phyloP scores from a whole-genome alignment of 139 green algal species.

The Tetradesmus lagerheimii region DNA sequence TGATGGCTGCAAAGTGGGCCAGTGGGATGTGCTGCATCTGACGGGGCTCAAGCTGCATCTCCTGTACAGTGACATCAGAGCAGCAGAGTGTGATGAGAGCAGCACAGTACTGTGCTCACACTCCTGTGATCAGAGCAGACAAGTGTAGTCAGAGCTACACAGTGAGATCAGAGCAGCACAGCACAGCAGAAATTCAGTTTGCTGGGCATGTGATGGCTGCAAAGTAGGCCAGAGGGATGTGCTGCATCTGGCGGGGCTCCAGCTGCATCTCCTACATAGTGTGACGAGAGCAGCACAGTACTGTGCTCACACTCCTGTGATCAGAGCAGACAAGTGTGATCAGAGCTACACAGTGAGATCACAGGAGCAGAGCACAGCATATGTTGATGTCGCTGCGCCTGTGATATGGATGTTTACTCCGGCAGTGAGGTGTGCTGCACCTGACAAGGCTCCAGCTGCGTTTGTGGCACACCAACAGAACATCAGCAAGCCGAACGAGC shows the following conservation, averaged over 20 bases:
- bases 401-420: neutral
- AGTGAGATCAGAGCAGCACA: too few relatives aligned
- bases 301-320: too few relatives aligned
- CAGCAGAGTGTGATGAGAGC: neutral
- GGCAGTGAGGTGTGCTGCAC: neutral
- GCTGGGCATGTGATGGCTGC: neutral
- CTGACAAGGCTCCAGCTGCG: neutral
- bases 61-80: constrained; percentile 19
- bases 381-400: neutral
- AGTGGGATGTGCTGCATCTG: constrained; percentile 41
- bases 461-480: too few relatives aligned
- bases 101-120: too few relatives aligned
- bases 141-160: too few relatives aligned
- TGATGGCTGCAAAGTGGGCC: constrained; percentile 52
- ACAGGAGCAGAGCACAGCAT: neutral
- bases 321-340: neutral
- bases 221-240: neutral
- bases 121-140: neutral
- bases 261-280: constrained; percentile 26
- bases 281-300: too few relatives aligned
- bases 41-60: constrained; percentile 54
- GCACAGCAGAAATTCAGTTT: neutral
- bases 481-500: too few relatives aligned
- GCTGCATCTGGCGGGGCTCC: neutral
- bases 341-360: too few relatives aligned